Evolutionary conservation across 2,329 filamentous ascomycete genomes (phyloP), one percentile per base, ranked within the genome.

Genomic region (Trichoderma sp.): DNA sequence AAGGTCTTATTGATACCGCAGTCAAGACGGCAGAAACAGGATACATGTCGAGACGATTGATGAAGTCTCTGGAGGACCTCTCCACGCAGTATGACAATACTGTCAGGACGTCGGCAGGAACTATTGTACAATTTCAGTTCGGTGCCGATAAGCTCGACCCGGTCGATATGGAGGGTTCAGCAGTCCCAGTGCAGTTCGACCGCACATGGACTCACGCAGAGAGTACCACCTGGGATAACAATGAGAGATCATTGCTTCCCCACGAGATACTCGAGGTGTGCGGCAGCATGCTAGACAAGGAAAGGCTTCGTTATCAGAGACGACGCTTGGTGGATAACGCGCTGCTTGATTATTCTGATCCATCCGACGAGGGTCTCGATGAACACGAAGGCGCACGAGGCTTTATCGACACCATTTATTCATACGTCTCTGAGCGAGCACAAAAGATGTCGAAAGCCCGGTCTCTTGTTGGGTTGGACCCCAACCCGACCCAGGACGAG

Each of bases 11-110:
- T 75, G 95, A 99, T 86, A 99, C 95, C 2, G 95, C 95, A 70
- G 95, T 98, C 81, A 99, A 99, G 83, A 99, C 95, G 64, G 95
- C 95, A 64, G 95, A 99, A 79, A 99, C 95, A 12, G 95, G 95
- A 71, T 99, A 99, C 81, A 99, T 99, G 95, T 98, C 94, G 70
- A 90, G 95, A 81, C 90, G 95, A 73, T 79, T 99, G 76, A 99
- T 99, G 94, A 99, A 99, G 80, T 97, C 93, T 3, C 81, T 99
- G 58, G 95, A 99, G 77, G 95, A 99, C 83, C 82, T 98, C 3
- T 97, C 94, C 1, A 93, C 92, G 0, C 89, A 93, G 74, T 99
- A 99, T 74, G 95, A 99, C 74, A 88, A 96, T 74, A 99, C 95
- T 0, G 94, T 99, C 0, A 89, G 95, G 67, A 98, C 94, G 32